These are phyloP conservation scores for Penicillium thymicola DNA, from an alignment of 2,329 filamentous ascomycete genomes.

Conservation along the genomic window DNA sequence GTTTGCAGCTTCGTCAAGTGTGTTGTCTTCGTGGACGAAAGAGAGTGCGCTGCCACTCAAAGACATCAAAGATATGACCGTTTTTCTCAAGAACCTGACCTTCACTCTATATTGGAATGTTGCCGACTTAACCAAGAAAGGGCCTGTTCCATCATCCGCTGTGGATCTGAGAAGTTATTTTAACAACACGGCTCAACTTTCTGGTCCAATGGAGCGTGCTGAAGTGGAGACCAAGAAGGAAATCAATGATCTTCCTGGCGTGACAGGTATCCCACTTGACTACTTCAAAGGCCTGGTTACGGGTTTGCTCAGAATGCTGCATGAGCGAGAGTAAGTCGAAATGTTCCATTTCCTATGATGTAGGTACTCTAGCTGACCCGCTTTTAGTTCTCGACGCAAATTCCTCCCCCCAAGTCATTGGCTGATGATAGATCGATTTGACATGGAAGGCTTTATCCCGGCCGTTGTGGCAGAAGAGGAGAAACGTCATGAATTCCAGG, in stretches of 20 bases:
- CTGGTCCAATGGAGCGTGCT: constrained; percentile 22
- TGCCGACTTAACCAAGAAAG: constrained; percentile 57
- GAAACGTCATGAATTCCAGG: constrained; percentile 64
- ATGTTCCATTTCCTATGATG: background rate
- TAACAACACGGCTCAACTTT: constrained; percentile 23
- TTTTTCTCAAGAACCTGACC: constrained; percentile 85
- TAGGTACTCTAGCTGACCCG: background rate
- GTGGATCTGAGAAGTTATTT: constrained; percentile 49
- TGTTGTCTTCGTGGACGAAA: constrained; percentile 54
- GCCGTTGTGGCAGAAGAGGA: constrained; percentile 88
- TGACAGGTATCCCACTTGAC: constrained; percentile 70
- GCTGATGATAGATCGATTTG: constrained; percentile 85
- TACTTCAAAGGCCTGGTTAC: constrained; percentile 79
- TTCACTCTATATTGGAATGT: constrained; percentile 87
- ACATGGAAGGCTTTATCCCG: constrained; percentile 83
- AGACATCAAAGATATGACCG: constrained; percentile 71
- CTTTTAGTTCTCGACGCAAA: constrained; percentile 64
- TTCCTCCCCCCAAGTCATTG: constrained; percentile 85
- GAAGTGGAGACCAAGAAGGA: constrained; percentile 40
- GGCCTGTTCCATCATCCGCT: constrained; percentile 33
- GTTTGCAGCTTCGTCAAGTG: constrained; percentile 43
- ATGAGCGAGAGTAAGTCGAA: constrained; percentile 69
- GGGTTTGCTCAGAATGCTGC: constrained; percentile 77
- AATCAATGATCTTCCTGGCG: constrained; percentile 54
- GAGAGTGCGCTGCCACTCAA: constrained; percentile 66